Conservation (phyloP, 1,284 basidiomycete species). For the Ustilago bromivora region DNA sequence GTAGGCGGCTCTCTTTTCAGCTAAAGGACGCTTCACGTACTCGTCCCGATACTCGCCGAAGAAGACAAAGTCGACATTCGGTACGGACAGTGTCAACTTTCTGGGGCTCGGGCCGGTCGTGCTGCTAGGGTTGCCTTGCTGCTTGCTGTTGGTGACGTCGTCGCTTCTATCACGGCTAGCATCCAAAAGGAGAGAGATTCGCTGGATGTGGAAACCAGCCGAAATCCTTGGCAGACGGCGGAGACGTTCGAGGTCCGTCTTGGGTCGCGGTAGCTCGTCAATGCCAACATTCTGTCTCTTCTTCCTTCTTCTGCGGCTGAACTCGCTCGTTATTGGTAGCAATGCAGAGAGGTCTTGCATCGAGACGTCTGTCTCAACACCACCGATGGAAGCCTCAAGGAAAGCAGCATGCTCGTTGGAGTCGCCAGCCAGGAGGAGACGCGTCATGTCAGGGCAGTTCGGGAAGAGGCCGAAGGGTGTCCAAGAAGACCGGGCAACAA, state of each 20-base stretch:
- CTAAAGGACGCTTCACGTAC: conserved; percentile 48
- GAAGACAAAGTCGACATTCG: conserved; percentile 42
- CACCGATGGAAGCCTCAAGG: conserved; percentile 45
- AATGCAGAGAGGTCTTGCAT: conserved; percentile 39
- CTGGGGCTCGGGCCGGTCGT: conserved; percentile 7
- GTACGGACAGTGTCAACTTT: conserved; percentile 47
- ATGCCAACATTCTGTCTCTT: conserved; percentile 26
- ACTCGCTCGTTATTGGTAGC: conserved; percentile 17
- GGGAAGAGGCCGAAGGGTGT: conserved; percentile 65
- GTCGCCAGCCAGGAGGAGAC: conserved; percentile 51
- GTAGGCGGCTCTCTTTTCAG: conserved; percentile 54
- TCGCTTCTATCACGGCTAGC: conserved; percentile 19
- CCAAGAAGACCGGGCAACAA: conserved; percentile 49
- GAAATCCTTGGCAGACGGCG: conserved; percentile 43
- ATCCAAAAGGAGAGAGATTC: conserved; percentile 49
- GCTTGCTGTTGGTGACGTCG: not conserved
- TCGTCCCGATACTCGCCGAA: conserved; percentile 55
- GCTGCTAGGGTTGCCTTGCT: not conserved
- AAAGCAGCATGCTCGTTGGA: conserved; percentile 62
- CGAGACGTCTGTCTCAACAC: conserved; percentile 44
- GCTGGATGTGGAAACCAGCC: conserved; percentile 40
- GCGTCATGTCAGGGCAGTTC: conserved; percentile 11
- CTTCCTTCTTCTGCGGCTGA: conserved; percentile 22
- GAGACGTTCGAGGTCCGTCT: conserved; percentile 30
- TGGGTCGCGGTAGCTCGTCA: conserved; percentile 25